A percentile compares a stretch with the other conserved stretches of the same genome.
Conservation (phyloP, 805 yeast species). For the Myxozyma mucilagina region DNA sequence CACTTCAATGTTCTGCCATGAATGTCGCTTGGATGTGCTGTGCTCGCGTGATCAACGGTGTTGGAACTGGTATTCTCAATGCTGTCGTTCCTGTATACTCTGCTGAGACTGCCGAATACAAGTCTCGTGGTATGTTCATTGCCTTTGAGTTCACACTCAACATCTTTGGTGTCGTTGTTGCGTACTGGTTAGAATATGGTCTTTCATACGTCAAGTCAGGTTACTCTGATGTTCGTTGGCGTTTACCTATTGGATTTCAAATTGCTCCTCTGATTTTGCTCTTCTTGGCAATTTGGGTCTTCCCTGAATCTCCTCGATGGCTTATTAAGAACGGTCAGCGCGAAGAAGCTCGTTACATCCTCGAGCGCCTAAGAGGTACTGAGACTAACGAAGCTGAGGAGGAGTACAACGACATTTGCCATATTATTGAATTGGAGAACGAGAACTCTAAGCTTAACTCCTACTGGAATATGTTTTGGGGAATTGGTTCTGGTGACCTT, state of each 20-base stretch:
- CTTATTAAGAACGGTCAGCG: conserved; percentile 67
- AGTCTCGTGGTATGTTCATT: conserved; percentile 40
- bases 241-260: conserved; percentile 72
- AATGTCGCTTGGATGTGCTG: conserved; percentile 61
- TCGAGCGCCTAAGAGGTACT: conserved; percentile 22
- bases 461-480: conserved; percentile 50
- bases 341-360: conserved; percentile 52
- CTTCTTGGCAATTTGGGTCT: conserved; percentile 55
- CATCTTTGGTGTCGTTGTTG: conserved; percentile 66
- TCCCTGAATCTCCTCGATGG: conserved; percentile 85
- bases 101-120: conserved; percentile 68
- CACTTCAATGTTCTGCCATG: conserved; percentile 50
- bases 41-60: conserved; percentile 55
- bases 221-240: conserved; percentile 51
- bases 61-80: conserved; percentile 37
- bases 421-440: conserved; percentile 30
- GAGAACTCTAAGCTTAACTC: conserved; percentile 39
- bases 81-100: conserved; percentile 67
- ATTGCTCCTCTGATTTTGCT: conserved; percentile 56
- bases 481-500: conserved; percentile 46
- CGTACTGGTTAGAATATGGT: conserved; percentile 65
- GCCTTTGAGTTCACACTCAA: conserved; percentile 64
- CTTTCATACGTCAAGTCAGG: conserved; percentile 48
- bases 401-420: conserved; percentile 23
- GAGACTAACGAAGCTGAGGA: conserved; percentile 21